Evolutionary conservation across 2,329 filamentous ascomycete genomes (phyloP).

Genomic region (Cadophora gregata): DNA sequence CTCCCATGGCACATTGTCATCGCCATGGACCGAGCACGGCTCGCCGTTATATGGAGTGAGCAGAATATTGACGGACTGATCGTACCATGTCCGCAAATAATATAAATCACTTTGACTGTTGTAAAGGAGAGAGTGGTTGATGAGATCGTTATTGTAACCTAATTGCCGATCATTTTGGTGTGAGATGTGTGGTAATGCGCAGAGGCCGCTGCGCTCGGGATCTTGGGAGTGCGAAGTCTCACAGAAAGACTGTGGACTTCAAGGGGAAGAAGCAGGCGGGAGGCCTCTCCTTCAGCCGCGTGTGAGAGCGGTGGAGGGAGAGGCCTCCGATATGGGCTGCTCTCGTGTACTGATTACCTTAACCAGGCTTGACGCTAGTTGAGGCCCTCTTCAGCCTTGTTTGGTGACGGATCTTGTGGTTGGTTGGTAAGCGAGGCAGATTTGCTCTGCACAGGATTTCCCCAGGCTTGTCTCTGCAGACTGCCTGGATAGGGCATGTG

Average conservation of each 20-base stretch:
- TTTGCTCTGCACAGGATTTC: background rate
- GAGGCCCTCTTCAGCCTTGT: conserved; percentile 24
- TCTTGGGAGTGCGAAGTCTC: conserved; percentile 23
- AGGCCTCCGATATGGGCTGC: background rate
- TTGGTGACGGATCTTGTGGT: background rate
- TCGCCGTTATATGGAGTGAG: conserved; percentile 28
- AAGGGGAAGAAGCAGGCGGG: conserved; percentile 15
- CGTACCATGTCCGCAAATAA: conserved; percentile 22
- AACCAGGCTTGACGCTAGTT: conserved; percentile 18
- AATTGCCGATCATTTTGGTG: conserved; percentile 28
- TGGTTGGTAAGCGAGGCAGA: conserved; percentile 10
- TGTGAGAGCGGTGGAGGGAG: conserved; percentile 14
- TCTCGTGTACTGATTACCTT: conserved; percentile 4
- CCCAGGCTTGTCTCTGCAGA: background rate
- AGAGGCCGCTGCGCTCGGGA: conserved; percentile 27
- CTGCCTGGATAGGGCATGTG: background rate
- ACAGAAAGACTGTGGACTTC: conserved; percentile 24
- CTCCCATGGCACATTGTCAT: conserved; percentile 19
- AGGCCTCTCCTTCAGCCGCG: conserved; percentile 20
- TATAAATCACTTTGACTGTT: conserved; percentile 24
- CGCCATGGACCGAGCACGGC: conserved; percentile 24
- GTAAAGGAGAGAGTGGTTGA: conserved; percentile 18
- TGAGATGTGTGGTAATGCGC: conserved; percentile 26
- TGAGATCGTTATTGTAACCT: conserved; percentile 29
- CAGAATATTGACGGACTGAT: conserved; percentile 19